phyloP scores from a whole-genome alignment of 495 filamentous ascomycete species.

The Penicillium ochrochloron region DNA sequence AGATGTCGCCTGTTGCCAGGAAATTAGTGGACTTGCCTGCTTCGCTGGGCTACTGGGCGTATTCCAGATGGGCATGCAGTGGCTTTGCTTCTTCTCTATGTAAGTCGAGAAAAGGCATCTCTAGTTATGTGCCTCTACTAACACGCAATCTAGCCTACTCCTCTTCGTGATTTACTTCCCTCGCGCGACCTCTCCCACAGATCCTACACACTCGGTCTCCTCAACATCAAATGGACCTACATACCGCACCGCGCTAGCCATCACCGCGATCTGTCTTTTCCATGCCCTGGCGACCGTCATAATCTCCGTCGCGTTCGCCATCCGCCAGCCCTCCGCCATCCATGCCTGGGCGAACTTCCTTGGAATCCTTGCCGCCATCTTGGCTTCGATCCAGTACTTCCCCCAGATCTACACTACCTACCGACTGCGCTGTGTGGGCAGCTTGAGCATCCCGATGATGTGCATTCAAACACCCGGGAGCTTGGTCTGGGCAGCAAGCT shows the following conservation, averaged over 20 bases:
- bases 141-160: slow-evolving; percentile 59
- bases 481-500: slow-evolving; percentile 83
- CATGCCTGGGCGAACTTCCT: slow-evolving; percentile 81
- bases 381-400: slow-evolving; percentile 88
- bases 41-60: slow-evolving; percentile 84
- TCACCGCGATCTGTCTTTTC: slow-evolving; percentile 69
- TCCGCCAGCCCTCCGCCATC: slow-evolving; percentile 61
- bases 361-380: slow-evolving; percentile 74
- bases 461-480: slow-evolving; percentile 93
- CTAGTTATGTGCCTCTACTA: background rate
- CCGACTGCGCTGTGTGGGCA: slow-evolving; percentile 78
- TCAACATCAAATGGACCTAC: slow-evolving; percentile 52
- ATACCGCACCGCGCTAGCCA: slow-evolving; percentile 73
- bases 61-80: slow-evolving; percentile 86
- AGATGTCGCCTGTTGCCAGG: slow-evolving; percentile 82
- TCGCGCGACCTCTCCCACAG: slow-evolving; percentile 55
- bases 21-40: slow-evolving; percentile 80
- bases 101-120: slow-evolving; percentile 45
- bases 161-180: slow-evolving; percentile 89
- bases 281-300: slow-evolving; percentile 73
- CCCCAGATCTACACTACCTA: slow-evolving; percentile 95
- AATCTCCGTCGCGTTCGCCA: slow-evolving; percentile 63
- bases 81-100: slow-evolving; percentile 91
- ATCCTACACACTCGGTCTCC: slow-evolving; percentile 30
- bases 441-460: slow-evolving; percentile 97